Evolutionary conservation across 352 stramenopile species (phyloP), one percentile per base, ranked within the genome.

Genomic region (Globisporangium paddicum): DNA sequence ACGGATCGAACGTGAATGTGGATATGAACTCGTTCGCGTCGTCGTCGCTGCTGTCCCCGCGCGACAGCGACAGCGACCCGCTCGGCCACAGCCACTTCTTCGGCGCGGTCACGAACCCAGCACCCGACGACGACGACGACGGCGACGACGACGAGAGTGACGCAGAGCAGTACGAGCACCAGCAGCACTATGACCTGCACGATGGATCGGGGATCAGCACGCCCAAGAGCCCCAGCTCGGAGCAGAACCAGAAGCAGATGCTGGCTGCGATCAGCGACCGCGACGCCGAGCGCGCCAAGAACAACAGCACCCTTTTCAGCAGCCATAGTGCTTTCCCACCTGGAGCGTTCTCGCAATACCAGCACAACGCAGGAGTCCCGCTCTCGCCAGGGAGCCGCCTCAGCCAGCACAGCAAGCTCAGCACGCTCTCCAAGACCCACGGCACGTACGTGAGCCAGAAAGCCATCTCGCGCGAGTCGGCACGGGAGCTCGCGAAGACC

Each of bases 401-500:
- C 30, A 66, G 60, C 37, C 51, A 62, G 28, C 45, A 62, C 32
- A 70, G 61, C 37, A 62, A 60, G 30, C 47, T 69, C 44, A 60
- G 50, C 38, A 44, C 40, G 10, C 56, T 65, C n/a, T 58, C 52
- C 30, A 63, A 66, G 40, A 59, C 55, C 25, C 49, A 66, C 37
- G 26, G 47, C 49, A 77, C 63, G 55, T 77, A 62, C 37, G 69
- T 72, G 35, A 75, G 48, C 60, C 68, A 69, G 55, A 60, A 55
- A 37, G 62, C 53, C 25, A 46, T 87, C 25, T 60, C 69, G 51
- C 69, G 66, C 28, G 83, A 86, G 44, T 81, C 79, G 11, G 75
- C 74, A 2, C 66, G 77, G 34, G 84, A 93, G 58, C 65, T 90
- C 16, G 84, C 84, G 51, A 87, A 87, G 64, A 86, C 80, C 45